phyloP scores from a whole-genome alignment of 305 asterid species.

The Fraxinus greggii region DNA sequence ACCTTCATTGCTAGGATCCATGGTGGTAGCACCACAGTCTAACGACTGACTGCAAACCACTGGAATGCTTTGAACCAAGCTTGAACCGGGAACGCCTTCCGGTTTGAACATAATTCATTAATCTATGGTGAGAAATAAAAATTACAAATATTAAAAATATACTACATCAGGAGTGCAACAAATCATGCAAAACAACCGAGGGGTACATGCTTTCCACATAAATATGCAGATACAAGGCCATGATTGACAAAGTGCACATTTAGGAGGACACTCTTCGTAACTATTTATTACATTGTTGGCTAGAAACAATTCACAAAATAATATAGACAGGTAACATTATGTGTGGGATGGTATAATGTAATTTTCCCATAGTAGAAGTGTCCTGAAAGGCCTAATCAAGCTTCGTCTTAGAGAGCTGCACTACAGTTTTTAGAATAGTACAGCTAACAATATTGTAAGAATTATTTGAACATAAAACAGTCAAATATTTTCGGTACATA shows the following conservation, averaged over 20 bases:
- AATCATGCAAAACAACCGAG: too few relatives aligned
- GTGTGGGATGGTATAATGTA: not conserved
- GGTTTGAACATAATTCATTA: slow-evolving; percentile 40
- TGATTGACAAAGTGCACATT: not conserved
- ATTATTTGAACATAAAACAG: not conserved
- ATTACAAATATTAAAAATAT: slow-evolving; percentile 5
- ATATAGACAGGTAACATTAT: not conserved
- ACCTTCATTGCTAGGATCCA: slow-evolving; percentile 50
- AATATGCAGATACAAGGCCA: not conserved
- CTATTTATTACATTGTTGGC: not conserved
- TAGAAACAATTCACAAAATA: not conserved
- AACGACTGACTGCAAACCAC: slow-evolving; percentile 37
- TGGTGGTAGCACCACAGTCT: slow-evolving; percentile 42
- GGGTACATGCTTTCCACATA: not conserved
- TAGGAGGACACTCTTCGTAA: not conserved
- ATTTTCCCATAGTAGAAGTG: not conserved
- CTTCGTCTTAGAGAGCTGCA: not conserved
- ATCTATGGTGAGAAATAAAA: slow-evolving; percentile 27
- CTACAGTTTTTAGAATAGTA: not conserved
- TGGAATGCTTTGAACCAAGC: slow-evolving; percentile 40
- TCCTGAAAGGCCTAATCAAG: not conserved
- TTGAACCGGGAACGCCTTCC: slow-evolving; percentile 43
- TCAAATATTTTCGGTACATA: not conserved
- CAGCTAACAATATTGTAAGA: not conserved
- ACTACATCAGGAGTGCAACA: not conserved